Evolutionary conservation across 179 eudicot genomes (phyloP), one percentile per base, ranked within the genome.

Genomic region (Vitellaria paradoxa): DNA sequence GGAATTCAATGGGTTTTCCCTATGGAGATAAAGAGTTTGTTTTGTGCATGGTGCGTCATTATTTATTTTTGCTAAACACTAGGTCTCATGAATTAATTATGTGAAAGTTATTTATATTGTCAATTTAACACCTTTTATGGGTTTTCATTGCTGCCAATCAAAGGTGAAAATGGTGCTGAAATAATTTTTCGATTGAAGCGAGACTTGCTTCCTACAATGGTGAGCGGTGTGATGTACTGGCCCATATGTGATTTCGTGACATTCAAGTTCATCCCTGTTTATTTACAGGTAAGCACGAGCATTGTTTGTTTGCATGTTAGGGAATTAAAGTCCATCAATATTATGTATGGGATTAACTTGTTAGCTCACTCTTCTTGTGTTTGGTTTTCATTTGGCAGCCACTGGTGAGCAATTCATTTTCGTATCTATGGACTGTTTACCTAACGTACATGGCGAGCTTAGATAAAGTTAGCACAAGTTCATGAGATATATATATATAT

Each of bases 391-490:
- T 61, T 77, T 85, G 72, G 82, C 97, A 93, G 98, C 98, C 98
- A 45, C 76, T 96, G 63, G 95, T 87, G 79, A 87, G 89, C 90
- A 96, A 92, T 74, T 86, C 92, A 13, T 96, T 93, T 83, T 88
- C 97, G 0, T 96, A 89, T 77, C 60, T 96, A 46, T 96, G 99
- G 99, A 91, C 91, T 7, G 78, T 93, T 50, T 96, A 96, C 84
- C 73, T 96, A 76, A 96, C 99, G 12, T 93, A 96, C 86, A 89
- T 96, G 92, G 99, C 99, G 71, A 90, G 91, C 85, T 82, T 87
- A 79, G 86, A 86, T 74, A 96, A 92, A 88, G 87, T 72, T 47
- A 79, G 24, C 52, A 18, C 74, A 66, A 57, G 14, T 26, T 61
- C 8, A 57, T 15, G 45, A 68, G 2, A 50, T 12, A 50, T 30